Evolutionary conservation across 257 asterid genomes (phyloP).

Genomic region (Solanum ahanhuiri): DNA sequence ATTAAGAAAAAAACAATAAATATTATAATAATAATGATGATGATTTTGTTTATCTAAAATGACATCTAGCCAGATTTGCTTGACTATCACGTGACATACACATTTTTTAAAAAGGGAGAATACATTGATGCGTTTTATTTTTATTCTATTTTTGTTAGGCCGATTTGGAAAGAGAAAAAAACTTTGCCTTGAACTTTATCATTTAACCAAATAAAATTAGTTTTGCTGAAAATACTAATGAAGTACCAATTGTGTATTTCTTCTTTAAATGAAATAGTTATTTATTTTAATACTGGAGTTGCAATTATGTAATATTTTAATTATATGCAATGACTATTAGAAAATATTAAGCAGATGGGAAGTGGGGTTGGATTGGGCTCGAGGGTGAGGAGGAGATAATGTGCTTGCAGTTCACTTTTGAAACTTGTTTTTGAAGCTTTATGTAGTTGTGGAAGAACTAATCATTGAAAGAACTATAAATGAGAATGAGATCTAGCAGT

Average conservation of each 20-base stretch:
- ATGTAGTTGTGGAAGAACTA: neutral
- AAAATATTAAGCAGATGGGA: no score
- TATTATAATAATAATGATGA: neutral
- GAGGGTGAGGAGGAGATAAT: neutral
- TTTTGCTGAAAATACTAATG: neutral
- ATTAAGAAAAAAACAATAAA: neutral
- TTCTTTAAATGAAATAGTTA: neutral
- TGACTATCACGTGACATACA: neutral
- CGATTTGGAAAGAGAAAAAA: neutral
- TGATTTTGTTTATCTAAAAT: neutral
- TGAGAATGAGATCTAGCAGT: neutral
- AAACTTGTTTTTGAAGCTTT: no score
- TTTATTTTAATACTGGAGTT: neutral
- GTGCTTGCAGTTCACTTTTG: neutral
- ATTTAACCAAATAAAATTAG: neutral
- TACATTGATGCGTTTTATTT: neutral
- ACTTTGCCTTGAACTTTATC: neutral
- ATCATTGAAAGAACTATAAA: neutral
- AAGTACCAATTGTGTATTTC: neutral
- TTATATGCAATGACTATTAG: neutral
- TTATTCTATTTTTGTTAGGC: neutral
- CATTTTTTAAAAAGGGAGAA: neutral
- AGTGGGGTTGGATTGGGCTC: no score
- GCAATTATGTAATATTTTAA: neutral
- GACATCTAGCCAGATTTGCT: neutral